Base-by-base conservation (phyloP, 2,329 filamentous ascomycete species). In the Epichloe coenophiala region DNA sequence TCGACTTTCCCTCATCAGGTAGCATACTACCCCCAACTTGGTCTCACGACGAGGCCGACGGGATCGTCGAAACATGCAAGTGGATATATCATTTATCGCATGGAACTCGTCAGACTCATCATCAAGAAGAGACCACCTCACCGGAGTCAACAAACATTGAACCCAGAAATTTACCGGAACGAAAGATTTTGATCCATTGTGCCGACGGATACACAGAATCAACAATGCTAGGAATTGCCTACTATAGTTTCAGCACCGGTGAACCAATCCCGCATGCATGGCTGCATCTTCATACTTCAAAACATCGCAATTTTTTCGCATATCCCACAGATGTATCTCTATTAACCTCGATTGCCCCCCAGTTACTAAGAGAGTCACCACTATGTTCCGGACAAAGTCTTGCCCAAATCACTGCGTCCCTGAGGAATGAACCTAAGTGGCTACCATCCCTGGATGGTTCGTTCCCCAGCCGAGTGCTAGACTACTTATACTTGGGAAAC, bases 401-500 rank as follows among this genome's bases (percentile, higher is more conserved):
- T 4, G 63, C 71, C 2, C 72, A 82, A 15, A 72, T 81, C 27
- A 75, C 72, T 11, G 67, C 70, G 4, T 63, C 81, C 44, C 70
- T 75, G 23, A 72, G 69, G 49, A 61, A 77, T 21, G 78, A 88
- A 59, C 91, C 91, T 1, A 71, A 74, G 37, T 98, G 93, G 93
- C 78, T 96, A 51, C 73, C 79, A 31, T 80, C 80, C 50, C 80
- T 96, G 57, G 91, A 97, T 63, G 93, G 93, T 4, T 95, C 88
- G 27, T 76, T 97, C 23, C 93, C 93, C 1, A 95, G 88, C 62
- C 80, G 91, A 13, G 79, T 98, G 39, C 70, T 95, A 41, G 84
- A 90, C 49, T 96, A 97, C 63, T 89, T 98, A 83, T 98, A 98
- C 63, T 77, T 98, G 12, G 93, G 93, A 1, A 97, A 97, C 60